Percentiles rank a stretch among this genome's conserved stretches.
These are phyloP conservation scores for Celoporthe dispersa DNA, from an alignment of 2,329 filamentous ascomycete genomes.

Conservation along the genomic window DNA sequence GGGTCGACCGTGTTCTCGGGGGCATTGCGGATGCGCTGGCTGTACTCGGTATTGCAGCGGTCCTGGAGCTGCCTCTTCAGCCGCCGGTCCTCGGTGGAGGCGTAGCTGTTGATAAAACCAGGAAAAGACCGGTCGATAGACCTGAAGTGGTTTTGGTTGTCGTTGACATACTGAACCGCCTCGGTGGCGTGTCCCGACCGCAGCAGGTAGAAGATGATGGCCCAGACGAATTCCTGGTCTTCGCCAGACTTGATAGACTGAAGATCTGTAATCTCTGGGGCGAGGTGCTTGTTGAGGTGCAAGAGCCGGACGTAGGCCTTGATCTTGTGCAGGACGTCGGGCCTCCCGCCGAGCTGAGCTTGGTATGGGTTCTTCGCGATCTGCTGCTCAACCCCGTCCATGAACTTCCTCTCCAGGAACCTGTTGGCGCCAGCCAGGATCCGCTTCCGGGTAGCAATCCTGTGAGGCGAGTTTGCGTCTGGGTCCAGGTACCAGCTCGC, in stretches of 20 bases:
- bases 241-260: constrained; percentile 54
- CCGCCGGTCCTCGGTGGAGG: constrained; percentile 74
- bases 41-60: constrained; percentile 88
- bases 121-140: constrained; percentile 90
- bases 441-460: constrained; percentile 72
- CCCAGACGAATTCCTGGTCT: constrained; percentile 88
- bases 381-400: constrained; percentile 73
- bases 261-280: constrained; percentile 77
- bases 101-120: constrained; percentile 84
- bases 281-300: constrained; percentile 79
- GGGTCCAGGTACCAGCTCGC: constrained; percentile 78
- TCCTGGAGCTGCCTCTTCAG: constrained; percentile 80
- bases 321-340: constrained; percentile 86
- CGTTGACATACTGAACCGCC: constrained; percentile 83
- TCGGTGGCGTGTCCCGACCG: constrained; percentile 83
- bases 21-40: constrained; percentile 80
- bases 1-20: constrained; percentile 89
- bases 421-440: constrained; percentile 79
- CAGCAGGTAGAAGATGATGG: constrained; percentile 88
- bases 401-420: constrained; percentile 83
- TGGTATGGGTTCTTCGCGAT: constrained; percentile 86
- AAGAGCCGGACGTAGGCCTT: constrained; percentile 88
- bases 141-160: constrained; percentile 79
- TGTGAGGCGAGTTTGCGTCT: constrained; percentile 64
- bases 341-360: constrained; percentile 86